Base-by-base conservation (phyloP, 768 basidiomycete species). In the Collybiopsis confluens region DNA sequence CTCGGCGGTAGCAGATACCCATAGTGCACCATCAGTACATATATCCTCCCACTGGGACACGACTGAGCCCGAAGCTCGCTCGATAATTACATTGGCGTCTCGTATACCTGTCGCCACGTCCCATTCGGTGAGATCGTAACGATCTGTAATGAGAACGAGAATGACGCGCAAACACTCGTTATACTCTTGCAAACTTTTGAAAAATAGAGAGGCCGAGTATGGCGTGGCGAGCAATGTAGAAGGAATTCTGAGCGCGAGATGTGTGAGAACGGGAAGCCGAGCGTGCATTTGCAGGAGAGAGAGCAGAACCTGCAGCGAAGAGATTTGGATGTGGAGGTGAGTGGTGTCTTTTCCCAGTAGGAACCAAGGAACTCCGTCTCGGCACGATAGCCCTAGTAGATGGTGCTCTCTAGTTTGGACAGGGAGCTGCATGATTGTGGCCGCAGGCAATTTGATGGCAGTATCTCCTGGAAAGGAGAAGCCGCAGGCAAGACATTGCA, bases 401-500 rank as follows among this genome's bases (percentile, higher is more conserved):
- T 73, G 68, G 41, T 69, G 69, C 53, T 70, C 70, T 37, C 52
- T 57, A 8, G 26, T 51, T 18, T 20, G 55, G 52, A 11, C 26
- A 46, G 42, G 56, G 46, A 28, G 21, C 42, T 52, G 23, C 49
- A 20, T 18, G 13, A 27, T 46, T 44, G 42, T 43, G 35, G 24
- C 41, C 41, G n/a, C 35, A 33, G 55, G 33, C 43, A 53, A 44
- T 33, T 53, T 55, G 52, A 51, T 59, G 53, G 42, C 47, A 55
- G 54, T 27, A 35, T 68, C 68, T 3, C 63, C 56, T 4, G 67
- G 61, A 7, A 68, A 59, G 24, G 67, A 63, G 61, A 72, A 72
- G 11, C 69, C 67, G 58, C 70, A 73, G 2, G 70, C 69, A 27
- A 71, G 63, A 58, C 64, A 68, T 28, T 59, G 59, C 20, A 69